Conservation (phyloP, 2,329 filamentous ascomycete species). For the Bipolaris cookei region DNA sequence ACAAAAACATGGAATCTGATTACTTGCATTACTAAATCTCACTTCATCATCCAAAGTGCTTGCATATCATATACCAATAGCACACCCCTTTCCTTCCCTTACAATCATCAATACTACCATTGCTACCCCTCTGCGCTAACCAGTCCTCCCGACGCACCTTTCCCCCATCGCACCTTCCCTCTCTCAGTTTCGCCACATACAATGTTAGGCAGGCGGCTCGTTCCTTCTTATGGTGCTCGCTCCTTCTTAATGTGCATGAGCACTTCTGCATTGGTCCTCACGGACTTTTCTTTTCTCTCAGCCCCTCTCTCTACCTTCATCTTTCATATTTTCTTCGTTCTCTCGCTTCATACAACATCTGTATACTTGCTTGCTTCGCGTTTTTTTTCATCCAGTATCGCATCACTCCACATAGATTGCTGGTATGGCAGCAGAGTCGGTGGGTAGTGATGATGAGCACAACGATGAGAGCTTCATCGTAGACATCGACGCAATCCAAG, state of each 20-base stretch:
- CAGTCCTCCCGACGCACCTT: no score
- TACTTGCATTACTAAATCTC: no score
- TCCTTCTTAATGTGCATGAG: constrained; percentile 9
- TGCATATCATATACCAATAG: no score
- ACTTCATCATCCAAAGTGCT: no score
- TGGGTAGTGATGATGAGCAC: constrained; percentile 58
- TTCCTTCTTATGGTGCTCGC: constrained; percentile 15
- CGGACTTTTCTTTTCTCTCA: neutral
- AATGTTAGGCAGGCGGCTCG: neutral
- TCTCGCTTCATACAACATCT: constrained; percentile 5
- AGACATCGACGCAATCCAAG: constrained; percentile 70
- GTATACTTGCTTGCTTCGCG: constrained; percentile 12
- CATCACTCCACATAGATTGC: constrained; percentile 8
- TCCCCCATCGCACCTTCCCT: no score
- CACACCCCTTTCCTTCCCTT: no score
- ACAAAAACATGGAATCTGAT: no score
- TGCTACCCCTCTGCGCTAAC: no score
- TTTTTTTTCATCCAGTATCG: constrained; percentile 6
- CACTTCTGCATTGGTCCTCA: constrained; percentile 5
- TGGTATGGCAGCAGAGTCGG: constrained; percentile 55
- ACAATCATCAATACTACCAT: no score
- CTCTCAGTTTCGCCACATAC: no score
- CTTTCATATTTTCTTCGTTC: neutral
- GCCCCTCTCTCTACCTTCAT: neutral
- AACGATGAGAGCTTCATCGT: constrained; percentile 65